Percentiles rank a stretch among this genome's conserved stretches.
Conservation (phyloP, 768 basidiomycete genomes). For the Tulasnella sp. region DNA sequence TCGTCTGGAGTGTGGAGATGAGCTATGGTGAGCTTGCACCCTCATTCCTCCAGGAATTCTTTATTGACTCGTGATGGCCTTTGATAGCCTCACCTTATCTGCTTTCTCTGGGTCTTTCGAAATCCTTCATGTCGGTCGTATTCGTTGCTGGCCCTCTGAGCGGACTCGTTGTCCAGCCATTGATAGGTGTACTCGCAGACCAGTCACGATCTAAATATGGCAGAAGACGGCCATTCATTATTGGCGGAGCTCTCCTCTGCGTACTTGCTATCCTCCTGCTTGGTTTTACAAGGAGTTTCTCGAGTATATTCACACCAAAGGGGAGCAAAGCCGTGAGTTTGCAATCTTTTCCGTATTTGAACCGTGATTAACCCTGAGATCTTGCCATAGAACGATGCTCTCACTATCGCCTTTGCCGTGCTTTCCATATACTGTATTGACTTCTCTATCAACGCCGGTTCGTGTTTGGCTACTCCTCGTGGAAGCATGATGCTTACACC, state of each 20-base stretch:
- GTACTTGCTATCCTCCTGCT: slow-evolving; percentile 63
- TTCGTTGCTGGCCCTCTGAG: slow-evolving; percentile 87
- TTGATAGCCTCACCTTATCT: slow-evolving; percentile 68
- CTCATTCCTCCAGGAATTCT: neutral
- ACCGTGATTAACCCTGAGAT: neutral
- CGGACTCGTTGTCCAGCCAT: slow-evolving; percentile 80
- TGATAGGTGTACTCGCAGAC: slow-evolving; percentile 82
- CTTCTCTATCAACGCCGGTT: slow-evolving; percentile 48
- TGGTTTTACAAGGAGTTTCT: slow-evolving; percentile 65
- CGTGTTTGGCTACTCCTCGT: slow-evolving; percentile 18
- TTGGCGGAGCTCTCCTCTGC: slow-evolving; percentile 54
- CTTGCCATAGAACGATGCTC: slow-evolving; percentile 39
- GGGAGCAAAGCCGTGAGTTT: slow-evolving; percentile 1
- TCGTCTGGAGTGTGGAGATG: slow-evolving; percentile 93
- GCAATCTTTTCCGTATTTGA: neutral
- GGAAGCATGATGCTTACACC: slow-evolving; percentile 20
- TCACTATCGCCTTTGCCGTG: slow-evolving; percentile 71
- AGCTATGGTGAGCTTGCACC: slow-evolving; percentile 56
- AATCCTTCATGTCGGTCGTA: slow-evolving; percentile 76
- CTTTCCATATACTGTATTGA: slow-evolving; percentile 54
- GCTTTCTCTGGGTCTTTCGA: slow-evolving; percentile 74
- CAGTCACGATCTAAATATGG: slow-evolving; percentile 73
- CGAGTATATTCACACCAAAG: slow-evolving; percentile 30
- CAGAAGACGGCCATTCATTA: slow-evolving; percentile 74
- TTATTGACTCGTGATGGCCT: slow-evolving; percentile 26